Base-by-base conservation (phyloP, 2,329 filamentous ascomycete species). In the Hymenoscyphus repandus region DNA sequence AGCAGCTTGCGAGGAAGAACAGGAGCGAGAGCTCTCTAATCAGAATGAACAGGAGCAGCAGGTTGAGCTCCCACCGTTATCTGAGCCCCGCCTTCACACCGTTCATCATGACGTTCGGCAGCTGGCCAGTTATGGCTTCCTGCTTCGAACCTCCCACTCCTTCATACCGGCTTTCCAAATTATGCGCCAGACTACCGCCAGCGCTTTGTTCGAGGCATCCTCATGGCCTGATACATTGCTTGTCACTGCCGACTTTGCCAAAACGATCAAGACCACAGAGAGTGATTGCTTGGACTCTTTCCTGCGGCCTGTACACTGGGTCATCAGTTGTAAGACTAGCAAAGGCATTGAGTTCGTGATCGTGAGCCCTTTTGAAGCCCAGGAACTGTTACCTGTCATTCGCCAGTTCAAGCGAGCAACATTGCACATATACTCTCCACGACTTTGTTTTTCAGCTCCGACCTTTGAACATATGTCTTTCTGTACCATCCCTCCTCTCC, bases 321-420 rank as follows among this genome's bases (percentile, higher is more conserved):
- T 83, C 2, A 54, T 80, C 2, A 72, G 70, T 12, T 63, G 51
- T 9, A 53, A n/a, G 12, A 43, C 13, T 27, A 59, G 59, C 6
- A 50, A 55, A 36, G 50, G 34, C 1, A 38, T 34, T 10, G 47
- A 41, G 2, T 33, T 57, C 11, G 52, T 85, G 0, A 65, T 86
- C n/a, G 20, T 53, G 6, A 85, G 80, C 55, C 78, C 79, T 0
- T 76, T 66, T 22, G 85, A 88, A 56, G 83, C 79, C 0, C 70
- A 86, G 3, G 13, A 64, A 2, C 64, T 86, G 0, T 55, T 79
- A 0, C 54, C 66, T 0, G 10, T 32, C 0, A 72, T 85, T 2
- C 49, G 55, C 0, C 30, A 43, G 0, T 73, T 66, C 0, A 48
- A 50, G 0, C 40, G 54, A 5, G 71, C 75, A 0, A 62, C 64